A percentile compares a stretch with the other conserved stretches of the same genome.
These are phyloP conservation scores for Vitellaria paradoxa DNA, from an alignment of 179 eudicot genomes.

Conservation along the genomic window DNA sequence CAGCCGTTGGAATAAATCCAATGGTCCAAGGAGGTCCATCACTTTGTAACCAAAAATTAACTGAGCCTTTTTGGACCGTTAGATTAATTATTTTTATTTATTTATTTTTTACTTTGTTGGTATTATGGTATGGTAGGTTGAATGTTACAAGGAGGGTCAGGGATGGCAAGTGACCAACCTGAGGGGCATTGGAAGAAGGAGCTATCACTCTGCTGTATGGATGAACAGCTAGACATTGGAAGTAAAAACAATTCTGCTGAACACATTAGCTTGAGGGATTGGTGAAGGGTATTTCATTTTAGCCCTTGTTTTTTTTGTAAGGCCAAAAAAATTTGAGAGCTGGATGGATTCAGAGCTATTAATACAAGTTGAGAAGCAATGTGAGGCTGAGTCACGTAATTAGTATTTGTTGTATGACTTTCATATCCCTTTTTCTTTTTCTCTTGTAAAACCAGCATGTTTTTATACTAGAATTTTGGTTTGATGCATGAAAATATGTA, in stretches of 20 bases:
- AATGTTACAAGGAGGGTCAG: conserved; percentile 57
- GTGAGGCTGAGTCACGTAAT: too few relatives aligned
- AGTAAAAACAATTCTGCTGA: not conserved
- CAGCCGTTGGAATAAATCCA: not conserved
- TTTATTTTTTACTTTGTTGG: not conserved
- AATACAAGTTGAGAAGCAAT: too few relatives aligned
- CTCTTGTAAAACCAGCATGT: not conserved
- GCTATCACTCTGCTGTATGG: conserved; percentile 51
- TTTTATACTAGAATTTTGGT: too few relatives aligned
- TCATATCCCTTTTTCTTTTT: not conserved
- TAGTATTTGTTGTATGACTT: not conserved
- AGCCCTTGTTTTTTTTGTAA: not conserved
- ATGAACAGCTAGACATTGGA: not conserved
- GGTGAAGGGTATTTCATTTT: not conserved
- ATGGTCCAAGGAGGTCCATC: too few relatives aligned
- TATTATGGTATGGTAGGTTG: conserved; percentile 44
- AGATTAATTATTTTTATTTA: not conserved
- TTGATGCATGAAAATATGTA: too few relatives aligned
- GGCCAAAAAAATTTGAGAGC: too few relatives aligned
- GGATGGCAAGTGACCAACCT: conserved; percentile 58
- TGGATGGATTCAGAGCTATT: too few relatives aligned
- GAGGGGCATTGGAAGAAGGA: conserved; percentile 44
- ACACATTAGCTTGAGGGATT: not conserved
- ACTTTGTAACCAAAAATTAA: too few relatives aligned
- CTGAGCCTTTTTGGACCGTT: too few relatives aligned